Conservation (phyloP, 2,329 filamentous ascomycete species). For the Chalaropsis thielavioides region DNA sequence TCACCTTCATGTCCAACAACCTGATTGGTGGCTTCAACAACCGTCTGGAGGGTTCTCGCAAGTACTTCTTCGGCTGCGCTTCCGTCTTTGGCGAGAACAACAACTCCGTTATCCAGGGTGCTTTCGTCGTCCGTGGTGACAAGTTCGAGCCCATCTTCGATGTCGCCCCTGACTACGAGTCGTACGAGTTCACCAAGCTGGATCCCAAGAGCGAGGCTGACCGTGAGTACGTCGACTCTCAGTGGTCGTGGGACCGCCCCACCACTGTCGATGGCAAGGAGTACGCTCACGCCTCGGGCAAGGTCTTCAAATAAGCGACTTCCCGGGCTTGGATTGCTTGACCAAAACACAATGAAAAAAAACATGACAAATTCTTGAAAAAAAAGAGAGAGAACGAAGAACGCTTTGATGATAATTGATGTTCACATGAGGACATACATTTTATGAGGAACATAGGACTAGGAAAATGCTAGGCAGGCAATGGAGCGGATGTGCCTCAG, state of each 20-base stretch:
- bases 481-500: conserved; percentile 9
- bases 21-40: conserved; percentile 95
- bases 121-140: conserved; percentile 87
- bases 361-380: conserved; percentile 12
- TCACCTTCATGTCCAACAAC: conserved; percentile 99
- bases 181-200: conserved; percentile 92
- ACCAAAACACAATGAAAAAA: conserved; percentile 18
- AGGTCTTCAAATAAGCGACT: conserved; percentile 87
- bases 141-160: conserved; percentile 78
- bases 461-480: conserved; percentile 8
- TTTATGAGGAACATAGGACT: conserved; percentile 18
- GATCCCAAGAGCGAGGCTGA: conserved; percentile 77
- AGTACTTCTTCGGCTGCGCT: conserved; percentile 86
- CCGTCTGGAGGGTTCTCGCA: conserved; percentile 93
- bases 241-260: conserved; percentile 88
- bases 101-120: conserved; percentile 81
- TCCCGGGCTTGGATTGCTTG: conserved; percentile 18
- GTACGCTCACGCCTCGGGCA: conserved; percentile 77
- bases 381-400: conserved; percentile 14
- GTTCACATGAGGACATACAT: conserved; percentile 17
- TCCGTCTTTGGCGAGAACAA: conserved; percentile 84
- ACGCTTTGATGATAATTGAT: conserved; percentile 14
- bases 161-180: conserved; percentile 93
- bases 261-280: conserved; percentile 70
- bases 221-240: conserved; percentile 67